These are phyloP conservation scores for Oryza officinalis DNA, from an alignment of 176 grass and related monocot genomes.

Conservation along the genomic window DNA sequence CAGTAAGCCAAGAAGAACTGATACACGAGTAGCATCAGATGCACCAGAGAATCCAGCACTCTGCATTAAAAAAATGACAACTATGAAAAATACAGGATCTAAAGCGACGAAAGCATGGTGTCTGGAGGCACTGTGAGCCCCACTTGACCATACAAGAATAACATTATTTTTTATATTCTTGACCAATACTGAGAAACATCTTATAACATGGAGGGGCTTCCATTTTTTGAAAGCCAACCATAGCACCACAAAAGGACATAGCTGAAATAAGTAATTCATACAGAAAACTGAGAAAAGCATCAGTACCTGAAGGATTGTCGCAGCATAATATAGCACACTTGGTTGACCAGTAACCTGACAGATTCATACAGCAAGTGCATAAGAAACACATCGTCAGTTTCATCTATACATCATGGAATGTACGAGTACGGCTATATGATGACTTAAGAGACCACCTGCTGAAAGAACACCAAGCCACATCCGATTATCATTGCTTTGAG, in stretches of 20 bases:
- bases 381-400: background rate
- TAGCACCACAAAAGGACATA: constrained; percentile 11
- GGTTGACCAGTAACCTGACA: constrained; percentile 89
- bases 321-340: constrained; percentile 98
- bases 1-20: constrained; percentile 90
- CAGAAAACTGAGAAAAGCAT: constrained; percentile 11
- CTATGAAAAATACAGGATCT: constrained; percentile 19
- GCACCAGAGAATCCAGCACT: constrained; percentile 95
- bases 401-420: background rate
- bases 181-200: background rate
- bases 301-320: constrained; percentile 91
- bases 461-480: constrained; percentile 90
- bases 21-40: constrained; percentile 91
- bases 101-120: background rate
- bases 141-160: constrained; percentile 5
- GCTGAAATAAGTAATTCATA: constrained; percentile 11
- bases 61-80: constrained; percentile 43
- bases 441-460: constrained; percentile 64
- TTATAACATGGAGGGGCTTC: constrained; percentile 3
- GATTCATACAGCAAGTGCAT: constrained; percentile 33
- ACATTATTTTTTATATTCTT: background rate
- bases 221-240: background rate
- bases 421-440: background rate
- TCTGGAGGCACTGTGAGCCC: background rate
- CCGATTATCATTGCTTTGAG: constrained; percentile 93